A percentile compares a stretch with the other conserved stretches of the same genome.
These are phyloP conservation scores for Chiua virens DNA, from an alignment of 768 basidiomycete species.

Conservation along the genomic window DNA sequence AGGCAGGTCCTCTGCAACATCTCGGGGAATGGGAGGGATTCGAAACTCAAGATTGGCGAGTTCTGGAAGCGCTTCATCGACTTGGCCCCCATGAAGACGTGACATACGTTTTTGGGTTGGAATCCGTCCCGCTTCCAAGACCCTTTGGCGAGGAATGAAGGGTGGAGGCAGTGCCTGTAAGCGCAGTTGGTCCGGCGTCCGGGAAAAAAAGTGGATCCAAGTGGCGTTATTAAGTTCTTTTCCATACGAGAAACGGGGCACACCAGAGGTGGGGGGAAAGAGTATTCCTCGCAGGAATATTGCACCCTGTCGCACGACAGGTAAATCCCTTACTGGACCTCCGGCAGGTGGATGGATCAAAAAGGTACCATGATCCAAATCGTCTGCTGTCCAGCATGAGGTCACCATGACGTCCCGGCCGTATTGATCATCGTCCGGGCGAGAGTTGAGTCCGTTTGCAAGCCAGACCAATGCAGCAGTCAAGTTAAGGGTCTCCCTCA, in stretches of 20 bases:
- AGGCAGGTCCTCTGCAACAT: too few relatives aligned
- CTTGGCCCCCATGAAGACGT: not conserved
- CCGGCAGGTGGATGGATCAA: not conserved
- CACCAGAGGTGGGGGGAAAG: slow-evolving; percentile 1
- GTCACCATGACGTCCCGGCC: slow-evolving; percentile 4
- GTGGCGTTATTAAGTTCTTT: not conserved
- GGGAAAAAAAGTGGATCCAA: not conserved
- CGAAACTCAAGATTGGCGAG: too few relatives aligned
- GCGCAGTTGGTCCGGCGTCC: not conserved
- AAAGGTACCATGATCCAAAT: not conserved
- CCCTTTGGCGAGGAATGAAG: not conserved
- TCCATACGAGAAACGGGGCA: not conserved
- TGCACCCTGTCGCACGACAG: slow-evolving; percentile 2
- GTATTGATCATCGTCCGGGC: slow-evolving; percentile 3
- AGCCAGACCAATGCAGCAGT: slow-evolving; percentile 8
- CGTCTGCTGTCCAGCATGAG: not conserved
- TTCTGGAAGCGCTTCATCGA: too few relatives aligned
- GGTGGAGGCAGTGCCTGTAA: not conserved
- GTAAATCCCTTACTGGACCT: not conserved
- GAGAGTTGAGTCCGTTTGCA: slow-evolving; percentile 2
- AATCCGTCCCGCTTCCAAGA: not conserved
- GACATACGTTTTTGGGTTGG: slow-evolving; percentile 6
- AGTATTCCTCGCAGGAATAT: not conserved
- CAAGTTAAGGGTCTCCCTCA: slow-evolving; percentile 2
- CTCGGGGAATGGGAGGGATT: too few relatives aligned